Conservation (phyloP, 1,139 yeast species). For the Yamadazyma dushanensis region DNA sequence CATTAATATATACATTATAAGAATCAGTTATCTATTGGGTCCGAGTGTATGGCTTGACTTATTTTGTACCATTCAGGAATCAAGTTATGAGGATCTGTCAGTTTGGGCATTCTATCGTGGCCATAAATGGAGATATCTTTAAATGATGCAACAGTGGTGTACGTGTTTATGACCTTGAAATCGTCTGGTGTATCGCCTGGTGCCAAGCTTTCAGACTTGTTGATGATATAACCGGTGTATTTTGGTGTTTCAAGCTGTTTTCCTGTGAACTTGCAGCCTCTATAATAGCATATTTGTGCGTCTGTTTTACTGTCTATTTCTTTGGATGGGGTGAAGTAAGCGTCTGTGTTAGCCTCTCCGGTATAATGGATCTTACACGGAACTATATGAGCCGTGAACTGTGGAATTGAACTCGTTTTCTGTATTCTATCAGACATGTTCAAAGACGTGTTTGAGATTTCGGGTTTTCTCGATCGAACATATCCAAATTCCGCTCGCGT, state of each 20-base stretch:
- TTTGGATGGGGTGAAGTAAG: constrained; percentile 39
- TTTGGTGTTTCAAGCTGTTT: constrained; percentile 21
- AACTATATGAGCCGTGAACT: constrained; percentile 30
- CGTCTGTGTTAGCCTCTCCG: constrained; percentile 40
- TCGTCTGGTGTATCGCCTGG: constrained; percentile 21
- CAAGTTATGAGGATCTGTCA: constrained; percentile 33
- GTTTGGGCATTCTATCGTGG: constrained; percentile 36
- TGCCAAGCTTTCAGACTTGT: constrained; percentile 30
- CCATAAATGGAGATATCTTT: constrained; percentile 34
- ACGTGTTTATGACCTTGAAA: constrained; percentile 26
- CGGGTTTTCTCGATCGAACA: not conserved
- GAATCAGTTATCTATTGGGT: not conserved
- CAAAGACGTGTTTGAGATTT: not conserved
- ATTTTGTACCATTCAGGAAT: constrained; percentile 37
- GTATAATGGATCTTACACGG: constrained; percentile 42
- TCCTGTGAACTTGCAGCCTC: constrained; percentile 43
- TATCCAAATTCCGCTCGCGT: too few relatives aligned
- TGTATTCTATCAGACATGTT: constrained; percentile 16
- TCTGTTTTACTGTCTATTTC: constrained; percentile 8
- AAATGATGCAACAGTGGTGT: constrained; percentile 34
- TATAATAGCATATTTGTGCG: constrained; percentile 32
- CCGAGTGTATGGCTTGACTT: constrained; percentile 31
- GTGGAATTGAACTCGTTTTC: constrained; percentile 10
- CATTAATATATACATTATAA: not conserved
- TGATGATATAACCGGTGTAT: constrained; percentile 32